Base-by-base conservation (phyloP, 1,284 basidiomycete species). In the Cryptococcus neoformans region DNA sequence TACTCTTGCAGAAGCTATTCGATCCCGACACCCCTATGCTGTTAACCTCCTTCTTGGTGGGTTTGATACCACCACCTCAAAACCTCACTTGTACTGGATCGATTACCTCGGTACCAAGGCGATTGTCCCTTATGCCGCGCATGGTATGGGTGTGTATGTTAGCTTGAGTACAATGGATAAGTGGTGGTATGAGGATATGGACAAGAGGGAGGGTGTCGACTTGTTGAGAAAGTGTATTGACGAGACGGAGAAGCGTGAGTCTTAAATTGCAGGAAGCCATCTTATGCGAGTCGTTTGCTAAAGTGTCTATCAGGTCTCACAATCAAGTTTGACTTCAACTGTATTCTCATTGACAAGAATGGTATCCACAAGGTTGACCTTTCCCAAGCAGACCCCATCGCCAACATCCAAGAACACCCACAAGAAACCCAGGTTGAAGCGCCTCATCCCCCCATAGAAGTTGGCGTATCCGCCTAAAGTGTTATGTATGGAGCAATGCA, bases 91-190 rank as follows among this genome's bases (percentile, higher is more conserved):
- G 5, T 97, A 94, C 80, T 98, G 94, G 93, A 82, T 97, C 62
- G 95, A 99, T 79, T 93, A 96, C 75, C 83, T 96, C 46, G 95
- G 95, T 41, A 96, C 95, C 7, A 83, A 90, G 69, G 85, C 87
- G 2, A 84, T 87, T 51, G 89, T 98, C 5, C 93, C 94, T 0
- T 99, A 94, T 74, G 94, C 87, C 6, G 93, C 93, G 0, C 95
- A 98, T 74, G 96, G 95, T 1, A 94, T 98, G 73, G 95, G 92
- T 41, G 85, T 88, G 59, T 95, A 94, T 79, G 95, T 99, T 75
- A 88, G 86, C 17, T 80, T 98, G 67, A 87, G 88, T 83, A 90
- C 94, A 69, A 83, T 99, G 62, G 95, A 99, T 73, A 83, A 89
- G 86, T 93, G 76, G 63, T 78, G 77, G 76, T 72, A 72, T 49